A percentile compares a stretch with the other conserved stretches of the same genome.
Conservation (phyloP, 129 eudicot genomes). For the Flaveria brownii region DNA sequence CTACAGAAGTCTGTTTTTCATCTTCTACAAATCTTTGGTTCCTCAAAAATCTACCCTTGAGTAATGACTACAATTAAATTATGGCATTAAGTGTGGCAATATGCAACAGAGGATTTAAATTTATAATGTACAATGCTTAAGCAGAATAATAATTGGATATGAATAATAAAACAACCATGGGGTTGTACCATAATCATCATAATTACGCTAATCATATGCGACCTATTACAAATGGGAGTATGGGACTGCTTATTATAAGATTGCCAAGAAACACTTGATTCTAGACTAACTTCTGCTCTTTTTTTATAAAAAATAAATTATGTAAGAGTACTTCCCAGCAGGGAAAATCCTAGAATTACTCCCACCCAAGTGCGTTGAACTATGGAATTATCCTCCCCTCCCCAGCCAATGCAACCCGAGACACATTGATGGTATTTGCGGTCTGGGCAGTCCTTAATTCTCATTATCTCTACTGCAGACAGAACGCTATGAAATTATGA, state of each 20-base stretch:
- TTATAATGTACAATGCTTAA: conserved; percentile 7
- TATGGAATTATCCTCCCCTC: background rate
- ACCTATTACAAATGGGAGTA: background rate
- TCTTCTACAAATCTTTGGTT: conserved; percentile 45
- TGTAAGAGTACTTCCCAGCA: background rate
- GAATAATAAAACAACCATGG: background rate
- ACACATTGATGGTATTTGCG: background rate
- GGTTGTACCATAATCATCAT: conserved; percentile 11
- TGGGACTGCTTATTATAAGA: background rate
- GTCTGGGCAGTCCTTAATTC: background rate
- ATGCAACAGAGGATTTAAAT: background rate
- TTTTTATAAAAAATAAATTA: background rate
- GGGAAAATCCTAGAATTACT: background rate
- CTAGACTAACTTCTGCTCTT: background rate
- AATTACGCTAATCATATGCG: background rate
- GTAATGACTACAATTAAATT: conserved; percentile 52
- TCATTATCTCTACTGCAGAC: no score
- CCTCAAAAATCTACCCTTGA: conserved; percentile 68
- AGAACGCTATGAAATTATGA: no score
- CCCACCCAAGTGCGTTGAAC: background rate
- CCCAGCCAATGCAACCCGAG: background rate
- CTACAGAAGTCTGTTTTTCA: conserved; percentile 48
- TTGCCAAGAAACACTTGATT: background rate
- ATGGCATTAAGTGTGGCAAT: conserved; percentile 26
- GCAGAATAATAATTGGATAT: background rate